Evolutionary conservation across 192 early-diverging fungal species (phyloP).

Genomic region (Coemansia sp.): DNA sequence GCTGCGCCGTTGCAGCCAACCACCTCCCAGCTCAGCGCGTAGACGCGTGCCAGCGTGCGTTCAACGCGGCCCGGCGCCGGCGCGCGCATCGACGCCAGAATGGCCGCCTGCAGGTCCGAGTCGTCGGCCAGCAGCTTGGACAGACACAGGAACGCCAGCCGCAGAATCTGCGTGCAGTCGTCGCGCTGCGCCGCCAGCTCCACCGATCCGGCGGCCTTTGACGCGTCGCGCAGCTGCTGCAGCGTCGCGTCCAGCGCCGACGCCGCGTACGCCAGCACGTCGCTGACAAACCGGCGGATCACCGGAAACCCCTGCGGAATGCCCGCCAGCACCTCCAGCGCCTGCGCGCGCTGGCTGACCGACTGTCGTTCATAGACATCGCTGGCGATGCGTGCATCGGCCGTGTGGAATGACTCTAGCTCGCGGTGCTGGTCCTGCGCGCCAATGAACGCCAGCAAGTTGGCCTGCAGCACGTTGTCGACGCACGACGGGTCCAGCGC

Average conservation of each 20-base stretch:
- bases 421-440: constrained; percentile 8
- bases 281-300: constrained; percentile 20
- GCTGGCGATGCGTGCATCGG: not conserved
- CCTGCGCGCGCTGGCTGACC: constrained; percentile 25
- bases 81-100: constrained; percentile 31
- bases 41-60: constrained; percentile 17
- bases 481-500: constrained; percentile 19
- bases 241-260: constrained; percentile 13
- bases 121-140: constrained; percentile 23
- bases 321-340: constrained; percentile 28
- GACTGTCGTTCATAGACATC: constrained; percentile 19
- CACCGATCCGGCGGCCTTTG: constrained; percentile 19
- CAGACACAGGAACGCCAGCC: constrained; percentile 35
- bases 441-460: constrained; percentile 34
- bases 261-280: constrained; percentile 22
- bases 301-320: constrained; percentile 27
- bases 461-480: constrained; percentile 20
- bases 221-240: constrained; percentile 8
- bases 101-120: constrained; percentile 8
- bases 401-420: constrained; percentile 7
- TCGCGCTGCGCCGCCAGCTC: constrained; percentile 32
- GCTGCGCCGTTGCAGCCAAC: constrained; percentile 23
- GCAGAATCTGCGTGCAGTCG: constrained; percentile 35
- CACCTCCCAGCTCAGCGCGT: constrained; percentile 31
- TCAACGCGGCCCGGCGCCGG: constrained; percentile 23